Evolutionary conservation across 2,329 filamentous ascomycete species (phyloP).

Genomic region (Xylariaceae sp.): DNA sequence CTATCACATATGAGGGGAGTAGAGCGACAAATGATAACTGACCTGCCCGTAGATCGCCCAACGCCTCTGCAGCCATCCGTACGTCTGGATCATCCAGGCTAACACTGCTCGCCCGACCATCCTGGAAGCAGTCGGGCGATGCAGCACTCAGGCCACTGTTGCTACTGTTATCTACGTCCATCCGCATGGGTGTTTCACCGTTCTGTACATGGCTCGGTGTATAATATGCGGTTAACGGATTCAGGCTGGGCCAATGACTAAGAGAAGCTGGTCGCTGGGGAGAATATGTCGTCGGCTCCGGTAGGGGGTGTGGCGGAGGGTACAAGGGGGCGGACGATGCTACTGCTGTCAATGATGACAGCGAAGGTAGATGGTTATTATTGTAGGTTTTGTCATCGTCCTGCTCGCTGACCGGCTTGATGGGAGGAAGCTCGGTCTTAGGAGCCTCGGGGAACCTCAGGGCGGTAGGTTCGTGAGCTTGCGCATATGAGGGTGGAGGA

Average conservation of each 20-base stretch:
- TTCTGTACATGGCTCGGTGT: slow-evolving; percentile 47
- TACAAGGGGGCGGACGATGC: slow-evolving; percentile 31
- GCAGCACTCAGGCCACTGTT: slow-evolving; percentile 46
- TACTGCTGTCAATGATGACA: slow-evolving; percentile 45
- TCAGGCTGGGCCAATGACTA: slow-evolving; percentile 52
- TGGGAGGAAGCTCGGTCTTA: slow-evolving; percentile 47
- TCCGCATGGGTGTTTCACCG: slow-evolving; percentile 49
- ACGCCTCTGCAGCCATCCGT: slow-evolving; percentile 71
- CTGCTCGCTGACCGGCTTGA: slow-evolving; percentile 38
- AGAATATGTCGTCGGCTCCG: slow-evolving; percentile 33
- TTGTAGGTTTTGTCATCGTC: slow-evolving; percentile 30
- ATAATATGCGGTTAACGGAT: slow-evolving; percentile 54
- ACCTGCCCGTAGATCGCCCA: slow-evolving; percentile 76
- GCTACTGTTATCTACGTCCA: slow-evolving; percentile 51
- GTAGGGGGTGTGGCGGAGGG: slow-evolving; percentile 30
- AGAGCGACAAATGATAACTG: slow-evolving; percentile 35
- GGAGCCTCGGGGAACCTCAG: slow-evolving; percentile 40
- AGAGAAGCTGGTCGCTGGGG: slow-evolving; percentile 31
- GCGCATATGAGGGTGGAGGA: slow-evolving; percentile 43
- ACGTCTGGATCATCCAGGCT: slow-evolving; percentile 69
- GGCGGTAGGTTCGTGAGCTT: slow-evolving; percentile 38
- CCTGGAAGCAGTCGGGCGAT: slow-evolving; percentile 50
- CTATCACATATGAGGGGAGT: slow-evolving; percentile 12
- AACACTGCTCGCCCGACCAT: slow-evolving; percentile 53
- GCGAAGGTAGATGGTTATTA: slow-evolving; percentile 44